These are phyloP conservation scores for Auricularia sp. DNA, from an alignment of 768 basidiomycete species.

Conservation along the genomic window DNA sequence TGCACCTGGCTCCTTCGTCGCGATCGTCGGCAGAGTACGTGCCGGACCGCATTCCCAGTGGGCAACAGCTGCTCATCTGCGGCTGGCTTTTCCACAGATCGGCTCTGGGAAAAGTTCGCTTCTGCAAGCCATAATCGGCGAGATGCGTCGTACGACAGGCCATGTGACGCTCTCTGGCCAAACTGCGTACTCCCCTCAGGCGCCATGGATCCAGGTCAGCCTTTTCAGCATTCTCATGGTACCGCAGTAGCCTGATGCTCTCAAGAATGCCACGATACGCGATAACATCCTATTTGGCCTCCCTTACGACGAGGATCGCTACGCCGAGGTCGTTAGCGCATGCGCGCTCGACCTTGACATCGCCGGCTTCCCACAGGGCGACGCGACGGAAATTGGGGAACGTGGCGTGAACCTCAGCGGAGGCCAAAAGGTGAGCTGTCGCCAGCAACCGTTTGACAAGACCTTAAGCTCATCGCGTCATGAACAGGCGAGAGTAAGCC, in stretches of 20 bases:
- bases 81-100: slow-evolving; percentile 27
- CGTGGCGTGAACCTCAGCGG: slow-evolving; percentile 54
- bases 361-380: slow-evolving; percentile 62
- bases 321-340: slow-evolving; percentile 22
- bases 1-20: slow-evolving; percentile 28
- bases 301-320: slow-evolving; percentile 23
- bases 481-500: slow-evolving; percentile 54
- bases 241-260: not conserved
- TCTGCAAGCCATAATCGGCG: slow-evolving; percentile 20
- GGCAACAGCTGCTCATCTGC: too few species aligned
- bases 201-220: slow-evolving; percentile 73
- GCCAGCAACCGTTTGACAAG: not conserved
- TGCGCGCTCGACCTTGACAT: slow-evolving; percentile 67
- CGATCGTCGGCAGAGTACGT: slow-evolving; percentile 29
- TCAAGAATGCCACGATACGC: slow-evolving; percentile 23
- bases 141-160: slow-evolving; percentile 30
- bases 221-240: not conserved
- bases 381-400: slow-evolving; percentile 82
- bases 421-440: slow-evolving; percentile 25
- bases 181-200: slow-evolving; percentile 77
- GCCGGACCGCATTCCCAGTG: not conserved
- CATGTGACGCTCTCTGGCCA: slow-evolving; percentile 63
- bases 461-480: not conserved
- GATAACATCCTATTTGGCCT: slow-evolving; percentile 37
- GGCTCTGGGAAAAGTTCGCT: slow-evolving; percentile 51